These are phyloP conservation scores for Penicillium crystallinum DNA, from an alignment of 495 filamentous ascomycete genomes.

Conservation along the genomic window DNA sequence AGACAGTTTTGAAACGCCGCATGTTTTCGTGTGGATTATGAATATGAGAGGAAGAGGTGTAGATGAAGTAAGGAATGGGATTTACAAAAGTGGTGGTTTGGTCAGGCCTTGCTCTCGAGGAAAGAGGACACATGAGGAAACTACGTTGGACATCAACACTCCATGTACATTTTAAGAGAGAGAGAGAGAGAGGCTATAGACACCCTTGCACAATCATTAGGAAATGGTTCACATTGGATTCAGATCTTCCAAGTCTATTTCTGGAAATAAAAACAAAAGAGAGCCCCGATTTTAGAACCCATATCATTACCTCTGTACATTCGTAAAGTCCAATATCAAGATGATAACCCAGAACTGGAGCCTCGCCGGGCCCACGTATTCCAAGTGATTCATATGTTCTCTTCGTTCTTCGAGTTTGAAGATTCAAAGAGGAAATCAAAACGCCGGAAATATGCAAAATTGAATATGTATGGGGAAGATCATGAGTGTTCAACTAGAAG, in stretches of 20 bases:
- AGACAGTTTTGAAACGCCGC: conserved; percentile 13
- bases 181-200: not conserved
- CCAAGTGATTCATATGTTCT: not conserved
- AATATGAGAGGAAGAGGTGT: not conserved
- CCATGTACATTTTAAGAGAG: no score
- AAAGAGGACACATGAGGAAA: not conserved
- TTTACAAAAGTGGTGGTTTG: not conserved
- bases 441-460: conserved; percentile 39
- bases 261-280: conserved; percentile 11
- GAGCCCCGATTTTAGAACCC: conserved; percentile 11
- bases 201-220: not conserved
- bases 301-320: conserved; percentile 32
- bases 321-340: conserved; percentile 13
- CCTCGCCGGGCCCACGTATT: not conserved
- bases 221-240: not conserved
- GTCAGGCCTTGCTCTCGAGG: not conserved
- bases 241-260: conserved; percentile 30
- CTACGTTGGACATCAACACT: not conserved
- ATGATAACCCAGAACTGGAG: not conserved
- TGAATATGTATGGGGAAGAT: conserved; percentile 21
- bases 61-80: conserved; percentile 6
- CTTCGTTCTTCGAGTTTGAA: not conserved
- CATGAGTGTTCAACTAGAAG: not conserved
- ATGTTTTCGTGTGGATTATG: conserved; percentile 7
- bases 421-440: conserved; percentile 13